Evolutionary conservation across 306 rosid genomes (phyloP).

Genomic region (Vicia villosa): DNA sequence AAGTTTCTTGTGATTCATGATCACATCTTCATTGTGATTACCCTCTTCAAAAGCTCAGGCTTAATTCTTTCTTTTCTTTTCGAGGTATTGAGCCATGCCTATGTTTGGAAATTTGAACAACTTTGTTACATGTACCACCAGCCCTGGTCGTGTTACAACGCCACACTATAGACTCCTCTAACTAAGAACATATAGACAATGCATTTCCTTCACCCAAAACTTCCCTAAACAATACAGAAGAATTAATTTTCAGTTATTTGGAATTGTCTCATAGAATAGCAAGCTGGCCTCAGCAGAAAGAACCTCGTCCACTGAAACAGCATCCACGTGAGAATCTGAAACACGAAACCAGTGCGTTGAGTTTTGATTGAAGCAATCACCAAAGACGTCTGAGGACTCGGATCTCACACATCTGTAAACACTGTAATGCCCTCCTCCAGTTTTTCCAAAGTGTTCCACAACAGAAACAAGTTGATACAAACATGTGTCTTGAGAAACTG

Average conservation of each 20-base stretch:
- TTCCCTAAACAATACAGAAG: neutral
- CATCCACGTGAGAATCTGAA: conserved; percentile 79
- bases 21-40: neutral
- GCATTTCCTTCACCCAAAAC: conserved; percentile 20
- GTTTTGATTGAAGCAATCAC: conserved; percentile 36
- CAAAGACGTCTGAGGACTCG: conserved; percentile 36
- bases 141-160: neutral
- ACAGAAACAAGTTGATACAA: conserved; percentile 75
- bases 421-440: conserved; percentile 94
- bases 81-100: neutral
- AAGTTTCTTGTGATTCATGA: neutral
- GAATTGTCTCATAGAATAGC: conserved; percentile 83
- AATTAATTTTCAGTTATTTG: conserved; percentile 35
- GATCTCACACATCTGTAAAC: conserved; percentile 64
- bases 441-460: conserved; percentile 84
- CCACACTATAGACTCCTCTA: conserved; percentile 4
- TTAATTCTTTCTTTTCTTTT: neutral
- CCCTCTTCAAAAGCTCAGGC: neutral
- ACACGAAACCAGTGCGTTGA: conserved; percentile 64
- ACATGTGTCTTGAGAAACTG: conserved; percentile 47
- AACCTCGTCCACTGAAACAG: conserved; percentile 69
- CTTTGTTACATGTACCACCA: neutral
- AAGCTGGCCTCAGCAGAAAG: conserved; percentile 85
- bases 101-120: conserved; percentile 24
- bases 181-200: conserved; percentile 22